Base-by-base conservation (phyloP, 805 yeast species). In the Metschnikowia drakensbergensis region DNA sequence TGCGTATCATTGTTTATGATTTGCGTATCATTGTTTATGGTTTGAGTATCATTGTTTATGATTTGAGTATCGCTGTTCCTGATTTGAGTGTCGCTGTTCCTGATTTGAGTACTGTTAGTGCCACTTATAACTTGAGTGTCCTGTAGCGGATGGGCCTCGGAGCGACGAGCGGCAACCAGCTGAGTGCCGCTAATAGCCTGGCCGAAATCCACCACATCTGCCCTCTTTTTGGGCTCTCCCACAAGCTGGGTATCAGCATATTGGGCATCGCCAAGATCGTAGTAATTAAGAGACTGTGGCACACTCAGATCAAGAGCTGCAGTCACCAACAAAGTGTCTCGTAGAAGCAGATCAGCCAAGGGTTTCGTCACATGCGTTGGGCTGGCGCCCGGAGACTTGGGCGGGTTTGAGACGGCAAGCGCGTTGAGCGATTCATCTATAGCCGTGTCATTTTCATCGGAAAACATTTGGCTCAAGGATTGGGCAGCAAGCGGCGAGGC, bases 401-500 rank as follows among this genome's bases (percentile, higher is more conserved):
- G 36, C 36, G 11, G 7, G 36, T 4, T 23, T 3, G 9, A 7
- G 23, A 17, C 4, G 3, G 11, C 36, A 5, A 17, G 36, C 9
- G 25, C 36, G 22, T 32, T 17, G 22, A 32, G 35, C 4, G 36
- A 33, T 17, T 33, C 36, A 17, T 33, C 36, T 6, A 33, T 17
- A 3, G 26, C 32, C 3, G 41, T 38, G 4, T 40, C 49, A 26
- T 28, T 38, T 8, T 40, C 43, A 17, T 29, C 33, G 13, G 35
- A 5, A 10, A 42, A 33, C 27, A 33, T 33, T 13, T 26, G 32
- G 26, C 45, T 42, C 30, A 34, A 34, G 11, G 37, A 25, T 11
- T 11, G 43, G 11, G 37, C n/a, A 3, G 37, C 45, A 4, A 42
- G 37, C 5, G 45, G 45, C 26, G 38, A 42, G 10, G 26, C 45